These are phyloP conservation scores for Ophiocytium majus DNA, from an alignment of 352 stramenopile species.

Conservation along the genomic window DNA sequence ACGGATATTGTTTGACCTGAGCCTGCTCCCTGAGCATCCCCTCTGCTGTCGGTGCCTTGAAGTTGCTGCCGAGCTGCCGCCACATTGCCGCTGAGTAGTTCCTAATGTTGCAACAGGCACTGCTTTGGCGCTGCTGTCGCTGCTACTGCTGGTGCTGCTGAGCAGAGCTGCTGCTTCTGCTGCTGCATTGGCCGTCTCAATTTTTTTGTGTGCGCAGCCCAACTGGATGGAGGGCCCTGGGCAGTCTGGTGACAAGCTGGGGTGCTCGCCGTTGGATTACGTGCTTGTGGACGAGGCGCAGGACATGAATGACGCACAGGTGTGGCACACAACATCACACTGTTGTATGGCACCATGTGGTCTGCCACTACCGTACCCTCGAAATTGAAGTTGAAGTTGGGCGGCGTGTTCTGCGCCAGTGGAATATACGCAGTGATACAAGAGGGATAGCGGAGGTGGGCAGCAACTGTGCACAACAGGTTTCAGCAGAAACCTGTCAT, in stretches of 20 bases:
- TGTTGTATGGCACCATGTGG: too few species aligned
- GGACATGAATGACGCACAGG: not conserved
- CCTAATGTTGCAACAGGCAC: not conserved
- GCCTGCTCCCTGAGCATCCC: too few species aligned
- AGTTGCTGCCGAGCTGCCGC: not conserved
- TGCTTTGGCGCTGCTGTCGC: not conserved
- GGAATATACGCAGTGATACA: too few species aligned
- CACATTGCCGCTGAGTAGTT: not conserved
- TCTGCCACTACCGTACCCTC: not conserved
- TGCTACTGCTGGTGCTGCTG: not conserved
- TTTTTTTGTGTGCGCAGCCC: too few species aligned
- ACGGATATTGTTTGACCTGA: too few species aligned
- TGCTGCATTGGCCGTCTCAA: not conserved
- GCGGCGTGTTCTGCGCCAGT: too few species aligned
- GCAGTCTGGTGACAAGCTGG: not conserved
- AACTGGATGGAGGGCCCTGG: not conserved
- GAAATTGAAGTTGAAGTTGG: too few species aligned
- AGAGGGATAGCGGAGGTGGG: not conserved
- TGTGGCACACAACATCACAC: too few species aligned
- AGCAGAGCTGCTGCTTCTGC: not conserved
- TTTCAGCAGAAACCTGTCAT: too few species aligned
- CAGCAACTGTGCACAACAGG: not conserved
- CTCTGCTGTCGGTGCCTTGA: too few species aligned
- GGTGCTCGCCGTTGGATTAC: not conserved
- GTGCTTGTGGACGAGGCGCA: not conserved